These are phyloP conservation scores for Solanum pinnatisectum DNA, from an alignment of 257 asterid genomes.

Conservation along the genomic window DNA sequence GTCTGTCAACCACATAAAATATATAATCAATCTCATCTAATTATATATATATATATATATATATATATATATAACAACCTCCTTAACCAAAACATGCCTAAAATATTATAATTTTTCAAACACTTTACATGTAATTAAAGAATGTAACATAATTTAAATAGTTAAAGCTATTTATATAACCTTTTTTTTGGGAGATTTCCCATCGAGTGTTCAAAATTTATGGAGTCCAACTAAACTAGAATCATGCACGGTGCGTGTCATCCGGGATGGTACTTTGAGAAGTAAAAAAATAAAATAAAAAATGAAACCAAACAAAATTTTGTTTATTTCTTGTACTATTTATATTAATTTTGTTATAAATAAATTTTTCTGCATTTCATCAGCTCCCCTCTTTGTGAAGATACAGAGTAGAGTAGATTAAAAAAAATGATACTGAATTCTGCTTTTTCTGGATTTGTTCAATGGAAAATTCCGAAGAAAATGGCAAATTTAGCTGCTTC, in stretches of 20 bases:
- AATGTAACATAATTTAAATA: no score
- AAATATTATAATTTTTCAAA: no score
- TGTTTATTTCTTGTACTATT: neutral
- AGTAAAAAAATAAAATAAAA: no score
- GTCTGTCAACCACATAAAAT: neutral
- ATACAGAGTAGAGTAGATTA: neutral
- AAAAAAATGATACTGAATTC: constrained; percentile 17
- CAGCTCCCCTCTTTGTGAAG: neutral
- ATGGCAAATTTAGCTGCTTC: constrained; percentile 15
- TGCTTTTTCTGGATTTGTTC: constrained; percentile 3
- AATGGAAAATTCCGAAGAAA: constrained; percentile 12
- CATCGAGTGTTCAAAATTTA: no score
- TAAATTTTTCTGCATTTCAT: neutral
- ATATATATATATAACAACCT: neutral
- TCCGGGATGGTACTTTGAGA: no score
- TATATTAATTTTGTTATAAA: neutral
- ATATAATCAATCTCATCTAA: neutral
- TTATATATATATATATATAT: no score
- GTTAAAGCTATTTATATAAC: neutral
- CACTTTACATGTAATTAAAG: neutral
- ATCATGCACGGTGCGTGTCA: neutral
- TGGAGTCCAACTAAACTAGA: neutral
- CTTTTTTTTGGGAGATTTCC: accelerated
- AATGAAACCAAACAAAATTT: neutral
- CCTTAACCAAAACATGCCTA: neutral